Evolutionary conservation across 2,329 filamentous ascomycete species (phyloP).

Genomic region (Sarocladium strictum): DNA sequence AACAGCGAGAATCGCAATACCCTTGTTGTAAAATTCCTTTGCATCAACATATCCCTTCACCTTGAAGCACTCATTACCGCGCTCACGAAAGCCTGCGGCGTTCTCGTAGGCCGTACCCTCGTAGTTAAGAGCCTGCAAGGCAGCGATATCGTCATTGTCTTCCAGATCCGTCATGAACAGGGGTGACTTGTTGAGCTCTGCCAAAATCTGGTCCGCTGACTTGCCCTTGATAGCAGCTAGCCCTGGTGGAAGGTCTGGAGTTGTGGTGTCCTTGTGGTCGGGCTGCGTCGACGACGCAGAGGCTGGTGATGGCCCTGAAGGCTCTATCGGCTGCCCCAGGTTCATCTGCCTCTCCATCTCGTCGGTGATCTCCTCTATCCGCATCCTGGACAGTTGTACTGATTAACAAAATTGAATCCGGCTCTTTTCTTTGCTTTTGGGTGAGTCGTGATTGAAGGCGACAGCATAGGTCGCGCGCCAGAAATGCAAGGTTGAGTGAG

Average conservation of each 20-base stretch:
- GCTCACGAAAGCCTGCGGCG: slow-evolving; percentile 77
- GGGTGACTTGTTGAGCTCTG: slow-evolving; percentile 58
- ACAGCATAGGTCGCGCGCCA: no score
- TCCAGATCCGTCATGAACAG: slow-evolving; percentile 95
- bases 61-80: slow-evolving; percentile 84
- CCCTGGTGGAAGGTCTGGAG: slow-evolving; percentile 41
- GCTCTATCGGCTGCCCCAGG: slow-evolving; percentile 11
- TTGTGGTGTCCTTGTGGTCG: slow-evolving; percentile 18
- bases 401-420: no score
- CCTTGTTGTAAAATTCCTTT: slow-evolving; percentile 86
- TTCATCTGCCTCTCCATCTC: slow-evolving; percentile 31
- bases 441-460: no score
- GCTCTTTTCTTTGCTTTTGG: not conserved
- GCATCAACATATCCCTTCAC: slow-evolving; percentile 72
- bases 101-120: slow-evolving; percentile 87
- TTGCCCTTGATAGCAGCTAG: slow-evolving; percentile 34
- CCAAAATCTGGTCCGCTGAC: slow-evolving; percentile 49
- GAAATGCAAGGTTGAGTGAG: slow-evolving; percentile 4
- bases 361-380: slow-evolving; percentile 37
- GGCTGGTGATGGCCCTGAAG: not conserved
- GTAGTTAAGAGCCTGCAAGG: slow-evolving; percentile 83
- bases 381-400: no score
- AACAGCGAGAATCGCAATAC: slow-evolving; percentile 62
- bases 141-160: slow-evolving; percentile 71
- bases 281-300: not conserved